Base-by-base conservation (phyloP, 306 rosid genomes). In the Begonia masoniana region DNA sequence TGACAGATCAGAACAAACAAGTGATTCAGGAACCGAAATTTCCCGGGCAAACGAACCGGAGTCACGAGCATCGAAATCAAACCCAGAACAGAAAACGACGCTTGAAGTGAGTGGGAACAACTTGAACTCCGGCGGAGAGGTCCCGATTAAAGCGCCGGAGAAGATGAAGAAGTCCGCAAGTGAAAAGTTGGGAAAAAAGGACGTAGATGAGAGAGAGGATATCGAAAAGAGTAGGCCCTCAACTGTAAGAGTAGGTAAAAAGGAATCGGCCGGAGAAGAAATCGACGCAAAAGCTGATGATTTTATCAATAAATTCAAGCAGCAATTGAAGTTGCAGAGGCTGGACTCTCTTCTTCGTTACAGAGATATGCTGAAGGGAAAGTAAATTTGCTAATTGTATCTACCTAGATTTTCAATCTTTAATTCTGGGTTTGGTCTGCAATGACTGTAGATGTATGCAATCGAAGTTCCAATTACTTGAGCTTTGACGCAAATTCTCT, bases 221-320 rank as follows among this genome's bases (percentile, higher is more conserved):
- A 42, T n/a, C 5, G 13, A 10, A 45, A n/a, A 45, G 49, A 3
- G 14, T 2, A 60, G 71, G 58, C 72, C 88, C 10, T 68, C 62
- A 63, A 62, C 70, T 15, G 47, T 50, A 65, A 67, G 60, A 13
- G 14, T 16, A 54, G 65, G 49, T 54, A 57, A 54, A 41, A 56
- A 9, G 2, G 59, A 4, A 5, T 81, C 60, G 10, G 93, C 78
- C 7, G 78, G 75, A 13, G 83, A 47, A 16, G 94, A 36, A 47
- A 52, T 89, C 3, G 95, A 89, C 15, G 80, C 74, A 5, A 82
- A 75, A 49, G 94, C 95, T 0, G 95, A 89, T 39, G 94, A 89
- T 64, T 85, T 89, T 41, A 89, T 89, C 0, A 89, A 71, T 70
- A 81, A 54, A 61, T 89, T 89, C 54, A 85, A 68, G 68, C 79